Conservation (phyloP, 495 filamentous ascomycete genomes). For the Penicillium taxi region DNA sequence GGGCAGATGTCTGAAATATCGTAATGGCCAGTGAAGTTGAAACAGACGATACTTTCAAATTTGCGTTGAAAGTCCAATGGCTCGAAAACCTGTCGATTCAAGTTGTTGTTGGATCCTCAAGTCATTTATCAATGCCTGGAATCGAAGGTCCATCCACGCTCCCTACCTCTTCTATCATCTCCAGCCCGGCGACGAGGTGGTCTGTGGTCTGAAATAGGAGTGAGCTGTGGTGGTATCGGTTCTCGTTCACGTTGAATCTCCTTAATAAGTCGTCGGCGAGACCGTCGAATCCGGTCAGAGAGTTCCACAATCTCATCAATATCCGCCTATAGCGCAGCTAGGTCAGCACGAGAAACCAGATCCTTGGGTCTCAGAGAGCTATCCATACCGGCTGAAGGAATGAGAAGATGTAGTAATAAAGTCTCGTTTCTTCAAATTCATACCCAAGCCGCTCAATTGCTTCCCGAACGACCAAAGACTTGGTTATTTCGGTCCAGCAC, state of each 20-base stretch:
- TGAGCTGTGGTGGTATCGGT: slow-evolving; percentile 16
- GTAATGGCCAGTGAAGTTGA: no score
- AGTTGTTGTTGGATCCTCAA: no score
- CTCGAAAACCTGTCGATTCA: no score
- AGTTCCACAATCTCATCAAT: slow-evolving; percentile 72
- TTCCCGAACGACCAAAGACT: slow-evolving; percentile 80
- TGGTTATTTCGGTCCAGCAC: slow-evolving; percentile 97
- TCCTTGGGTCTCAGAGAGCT: no score
- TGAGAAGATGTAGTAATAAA: slow-evolving; percentile 86
- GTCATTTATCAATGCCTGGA: not conserved
- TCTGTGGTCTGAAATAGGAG: slow-evolving; percentile 7
- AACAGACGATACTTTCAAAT: no score
- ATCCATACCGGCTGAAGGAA: slow-evolving; percentile 74
- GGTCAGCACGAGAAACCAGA: no score
- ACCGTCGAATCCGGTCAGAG: slow-evolving; percentile 71
- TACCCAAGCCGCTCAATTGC: slow-evolving; percentile 81
- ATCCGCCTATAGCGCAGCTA: slow-evolving; percentile 55
- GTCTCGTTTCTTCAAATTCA: slow-evolving; percentile 84
- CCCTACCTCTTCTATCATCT: slow-evolving; percentile 10
- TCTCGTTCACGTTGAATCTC: slow-evolving; percentile 78
- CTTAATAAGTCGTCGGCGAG: slow-evolving; percentile 65
- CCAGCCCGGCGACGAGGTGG: slow-evolving; percentile 11
- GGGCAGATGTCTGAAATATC: no score
- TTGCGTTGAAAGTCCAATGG: no score
- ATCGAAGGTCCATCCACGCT: slow-evolving; percentile 20